Conservation (phyloP, 805 yeast genomes). For the Hanseniaspora lindneri region DNA sequence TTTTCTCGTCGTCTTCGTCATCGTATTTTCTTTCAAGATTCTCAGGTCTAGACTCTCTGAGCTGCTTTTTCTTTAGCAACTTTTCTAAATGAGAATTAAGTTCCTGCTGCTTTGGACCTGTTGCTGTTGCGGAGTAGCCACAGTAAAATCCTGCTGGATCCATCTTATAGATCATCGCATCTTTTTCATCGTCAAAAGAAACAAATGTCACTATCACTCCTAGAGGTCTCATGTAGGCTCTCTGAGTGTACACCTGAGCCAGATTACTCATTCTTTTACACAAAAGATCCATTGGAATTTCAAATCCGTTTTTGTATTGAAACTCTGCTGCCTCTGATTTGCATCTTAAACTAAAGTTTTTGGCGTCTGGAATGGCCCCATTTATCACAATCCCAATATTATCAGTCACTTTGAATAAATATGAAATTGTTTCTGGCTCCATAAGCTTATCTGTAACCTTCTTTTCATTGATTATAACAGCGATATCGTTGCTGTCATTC, state of each 20-base stretch:
- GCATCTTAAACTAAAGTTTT: conserved; percentile 81
- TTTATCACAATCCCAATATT: conserved; percentile 82
- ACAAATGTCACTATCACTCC: conserved; percentile 88
- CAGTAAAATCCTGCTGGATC: conserved; percentile 96
- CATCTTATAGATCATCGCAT: conserved; percentile 81
- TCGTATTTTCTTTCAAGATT: conserved; percentile 14
- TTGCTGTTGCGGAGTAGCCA: conserved; percentile 81
- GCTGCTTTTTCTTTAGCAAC: conserved; percentile 63
- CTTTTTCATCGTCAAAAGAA: conserved; percentile 77
- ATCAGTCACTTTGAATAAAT: conserved; percentile 70
- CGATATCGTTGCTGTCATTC: conserved; percentile 56
- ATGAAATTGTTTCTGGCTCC: conserved; percentile 77
- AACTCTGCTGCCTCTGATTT: conserved; percentile 93
- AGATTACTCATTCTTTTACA: conserved; percentile 93
- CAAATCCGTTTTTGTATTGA: conserved; percentile 87
- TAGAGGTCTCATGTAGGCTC: conserved; percentile 96
- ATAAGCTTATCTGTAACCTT: conserved; percentile 90
- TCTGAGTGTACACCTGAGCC: conserved; percentile 90
- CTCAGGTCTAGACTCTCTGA: conserved; percentile 28
- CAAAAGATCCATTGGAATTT: conserved; percentile 86
- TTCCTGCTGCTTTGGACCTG: conserved; percentile 97
- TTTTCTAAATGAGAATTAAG: conserved; percentile 82
- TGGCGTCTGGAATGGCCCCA: conserved; percentile 92
- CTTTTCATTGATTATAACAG: conserved; percentile 85
- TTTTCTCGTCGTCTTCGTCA: conserved; percentile 20